A percentile compares a stretch with the other conserved stretches of the same genome.
Evolutionary conservation across 805 yeast genomes (phyloP).

Genomic region (Yamadazyma tumulicola): DNA sequence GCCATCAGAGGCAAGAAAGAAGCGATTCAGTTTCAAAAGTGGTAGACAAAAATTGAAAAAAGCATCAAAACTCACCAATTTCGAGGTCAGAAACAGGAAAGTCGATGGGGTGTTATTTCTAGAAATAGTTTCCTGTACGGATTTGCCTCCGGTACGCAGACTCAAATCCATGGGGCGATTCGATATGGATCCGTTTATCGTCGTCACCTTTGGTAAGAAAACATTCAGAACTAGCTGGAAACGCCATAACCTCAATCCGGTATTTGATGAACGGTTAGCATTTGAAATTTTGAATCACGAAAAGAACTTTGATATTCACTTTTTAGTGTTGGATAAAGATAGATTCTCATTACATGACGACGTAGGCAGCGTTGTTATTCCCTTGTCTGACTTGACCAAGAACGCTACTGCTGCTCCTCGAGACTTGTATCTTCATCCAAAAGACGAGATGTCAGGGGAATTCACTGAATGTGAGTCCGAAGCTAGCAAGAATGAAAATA

Average conservation of each 20-base stretch:
- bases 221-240: conserved; percentile 84
- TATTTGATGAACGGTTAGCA: conserved; percentile 74
- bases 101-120: conserved; percentile 71
- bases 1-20: conserved; percentile 1
- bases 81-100: conserved; percentile 36
- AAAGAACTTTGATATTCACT: conserved; percentile 57
- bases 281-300: conserved; percentile 75
- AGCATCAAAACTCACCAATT: conserved; percentile 15
- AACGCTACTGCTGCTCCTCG: conserved; percentile 25
- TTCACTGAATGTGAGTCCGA: conserved; percentile 9
- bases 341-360: conserved; percentile 77
- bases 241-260: conserved; percentile 78
- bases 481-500: conserved; percentile 7
- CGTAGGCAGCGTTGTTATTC: conserved; percentile 64
- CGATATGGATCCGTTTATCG: conserved; percentile 96
- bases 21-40: conserved; percentile 4
- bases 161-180: conserved; percentile 66
- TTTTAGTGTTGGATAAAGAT: conserved; percentile 82
- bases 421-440: conserved; percentile 7
- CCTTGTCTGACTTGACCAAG: conserved; percentile 47
- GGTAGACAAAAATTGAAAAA: conserved; percentile 1
- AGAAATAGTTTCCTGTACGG: conserved; percentile 70
- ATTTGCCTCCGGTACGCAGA: conserved; percentile 74
- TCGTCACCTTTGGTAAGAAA: conserved; percentile 83
- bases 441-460: conserved; percentile 7